Conservation (phyloP, 176 grass and related monocot genomes). For the Areca catechu region DNA sequence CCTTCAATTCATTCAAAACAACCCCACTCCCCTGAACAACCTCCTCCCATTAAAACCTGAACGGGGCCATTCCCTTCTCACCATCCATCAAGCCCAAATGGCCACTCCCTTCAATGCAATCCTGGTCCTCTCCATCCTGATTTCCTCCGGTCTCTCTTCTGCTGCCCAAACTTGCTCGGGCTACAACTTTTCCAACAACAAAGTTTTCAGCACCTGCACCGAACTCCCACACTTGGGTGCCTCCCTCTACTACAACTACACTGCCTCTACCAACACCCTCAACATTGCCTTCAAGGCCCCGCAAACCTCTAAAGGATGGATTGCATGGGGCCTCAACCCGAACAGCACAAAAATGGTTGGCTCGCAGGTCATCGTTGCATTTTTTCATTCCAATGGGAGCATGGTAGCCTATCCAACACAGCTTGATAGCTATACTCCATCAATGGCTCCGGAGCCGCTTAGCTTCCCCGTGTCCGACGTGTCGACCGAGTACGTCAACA, state of each 20-base stretch:
- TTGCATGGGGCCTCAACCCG: slow-evolving; percentile 81
- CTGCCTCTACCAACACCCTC: slow-evolving; percentile 16
- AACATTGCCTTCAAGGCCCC: slow-evolving; percentile 73
- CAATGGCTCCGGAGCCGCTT: slow-evolving; percentile 46
- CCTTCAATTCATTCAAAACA: too few species aligned
- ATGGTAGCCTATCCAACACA: slow-evolving; percentile 58
- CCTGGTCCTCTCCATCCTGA: not conserved
- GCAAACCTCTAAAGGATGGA: slow-evolving; percentile 38
- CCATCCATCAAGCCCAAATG: too few species aligned
- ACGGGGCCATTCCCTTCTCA: too few species aligned
- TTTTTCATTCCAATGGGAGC: slow-evolving; percentile 55
- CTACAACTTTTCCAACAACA: slow-evolving; percentile 61
- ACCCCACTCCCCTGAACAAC: too few species aligned
- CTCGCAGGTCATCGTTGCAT: slow-evolving; percentile 61
- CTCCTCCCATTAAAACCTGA: too few species aligned
- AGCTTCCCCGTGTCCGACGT: slow-evolving; percentile 35
- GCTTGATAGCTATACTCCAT: slow-evolving; percentile 65
- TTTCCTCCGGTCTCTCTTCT: not conserved
- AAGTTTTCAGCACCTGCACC: slow-evolving; percentile 45
- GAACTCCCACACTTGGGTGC: slow-evolving; percentile 56
- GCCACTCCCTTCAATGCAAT: too few species aligned
- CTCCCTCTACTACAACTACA: slow-evolving; percentile 74
- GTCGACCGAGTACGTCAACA: slow-evolving; percentile 29
- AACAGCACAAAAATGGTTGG: slow-evolving; percentile 58
- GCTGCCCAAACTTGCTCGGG: slow-evolving; percentile 29